Base-by-base conservation (phyloP, 2,329 filamentous ascomycete genomes). In the Torrubiellomyces zombiae region DNA sequence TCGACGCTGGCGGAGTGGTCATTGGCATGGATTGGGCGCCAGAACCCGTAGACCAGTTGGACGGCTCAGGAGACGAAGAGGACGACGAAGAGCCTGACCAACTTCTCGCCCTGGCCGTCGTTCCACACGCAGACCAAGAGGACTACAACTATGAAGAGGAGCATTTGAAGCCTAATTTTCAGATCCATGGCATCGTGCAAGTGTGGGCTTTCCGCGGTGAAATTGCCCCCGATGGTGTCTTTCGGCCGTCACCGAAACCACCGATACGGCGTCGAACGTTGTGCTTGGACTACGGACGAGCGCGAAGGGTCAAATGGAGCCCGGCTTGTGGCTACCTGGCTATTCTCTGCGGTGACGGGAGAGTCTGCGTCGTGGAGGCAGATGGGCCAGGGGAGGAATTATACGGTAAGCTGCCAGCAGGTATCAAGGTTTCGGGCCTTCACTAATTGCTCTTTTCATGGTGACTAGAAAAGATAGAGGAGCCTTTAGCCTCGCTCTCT, bases 1-100 rank as follows among this genome's bases (percentile, higher is more conserved):
- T 72, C 9, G 60, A 72, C 29, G 50, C 57, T 0, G 64, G 62
- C 8, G 65, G 66, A 24, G 51, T 67, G 9, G 55, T 65, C 4
- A 42, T 62, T 4, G 49, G 55, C 14, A 56, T 70, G 42, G 57
- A 54, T 23, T 72, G 67, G 67, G 60, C 57, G 1, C 56, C 59
- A 3, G n/a, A n/a, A n/a, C n/a, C n/a, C n/a, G n/a, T n/a, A n/a
- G n/a, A n/a, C n/a, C 31, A 34, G 7, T 34, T 44, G 2, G 38
- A 47, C 11, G 37, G 44, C 6, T n/a, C n/a, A n/a, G n/a, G n/a
- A n/a, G n/a, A n/a, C n/a, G n/a, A n/a, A n/a, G n/a, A n/a, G n/a
- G n/a, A n/a, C n/a, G n/a, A n/a, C n/a, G n/a, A n/a, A n/a, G n/a
- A n/a, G n/a, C n/a, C n/a, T n/a, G 41, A 50, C 4, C 64, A 68